Conservation (phyloP, 305 asterid species). For the Ajuga reptans region DNA sequence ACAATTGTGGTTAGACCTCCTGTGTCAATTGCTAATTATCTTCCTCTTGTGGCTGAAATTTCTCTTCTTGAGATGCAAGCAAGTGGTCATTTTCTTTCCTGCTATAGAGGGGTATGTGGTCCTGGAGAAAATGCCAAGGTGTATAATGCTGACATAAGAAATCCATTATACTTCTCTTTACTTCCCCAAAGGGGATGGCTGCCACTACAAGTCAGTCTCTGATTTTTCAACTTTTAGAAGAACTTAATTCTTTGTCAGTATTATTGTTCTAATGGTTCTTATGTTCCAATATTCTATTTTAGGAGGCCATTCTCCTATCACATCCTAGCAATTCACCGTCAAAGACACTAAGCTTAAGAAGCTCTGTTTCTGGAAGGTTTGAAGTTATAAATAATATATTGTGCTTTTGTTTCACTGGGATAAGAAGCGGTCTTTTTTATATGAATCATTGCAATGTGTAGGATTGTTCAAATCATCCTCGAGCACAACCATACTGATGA, state of each 20-base stretch:
- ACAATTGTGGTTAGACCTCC: conserved; percentile 72
- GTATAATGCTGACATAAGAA: conserved; percentile 70
- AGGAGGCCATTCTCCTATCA: conserved; percentile 87
- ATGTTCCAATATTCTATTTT: conserved; percentile 17
- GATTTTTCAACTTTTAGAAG: neutral
- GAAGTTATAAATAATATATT: conserved; percentile 19
- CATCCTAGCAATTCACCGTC: conserved; percentile 63
- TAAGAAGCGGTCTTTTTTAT: conserved; percentile 1
- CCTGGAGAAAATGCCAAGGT: conserved; percentile 78
- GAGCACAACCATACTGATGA: conserved; percentile 60
- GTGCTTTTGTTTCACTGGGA: conserved; percentile 9
- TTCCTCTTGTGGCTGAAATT: conserved; percentile 81
- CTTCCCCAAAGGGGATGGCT: conserved; percentile 97
- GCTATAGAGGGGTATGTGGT: conserved; percentile 66
- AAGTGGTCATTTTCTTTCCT: conserved; percentile 68
- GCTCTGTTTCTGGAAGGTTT: conserved; percentile 96
- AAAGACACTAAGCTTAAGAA: conserved; percentile 70
- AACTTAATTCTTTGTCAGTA: conserved; percentile 2
- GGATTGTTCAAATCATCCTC: conserved; percentile 83
- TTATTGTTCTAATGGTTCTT: conserved; percentile 21
- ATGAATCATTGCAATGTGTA: conserved; percentile 31
- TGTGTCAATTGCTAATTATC: conserved; percentile 62
- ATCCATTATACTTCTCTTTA: conserved; percentile 70
- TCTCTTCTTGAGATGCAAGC: conserved; percentile 88
- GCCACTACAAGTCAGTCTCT: conserved; percentile 61